Conservation (phyloP, 192 early-diverging fungal genomes). For the Umbelopsis isabellina region DNA sequence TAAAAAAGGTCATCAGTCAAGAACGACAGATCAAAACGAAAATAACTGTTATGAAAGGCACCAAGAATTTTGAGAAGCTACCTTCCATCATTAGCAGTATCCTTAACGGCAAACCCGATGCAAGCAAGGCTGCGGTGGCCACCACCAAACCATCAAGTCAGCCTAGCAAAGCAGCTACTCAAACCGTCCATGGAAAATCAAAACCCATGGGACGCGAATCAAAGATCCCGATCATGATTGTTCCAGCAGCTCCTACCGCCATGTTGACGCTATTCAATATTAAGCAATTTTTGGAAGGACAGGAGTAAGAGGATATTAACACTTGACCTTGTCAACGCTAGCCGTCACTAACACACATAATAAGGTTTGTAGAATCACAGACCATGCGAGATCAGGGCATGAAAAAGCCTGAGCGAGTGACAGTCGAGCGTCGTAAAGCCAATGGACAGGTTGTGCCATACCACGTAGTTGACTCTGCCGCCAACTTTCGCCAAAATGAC, state of each 20-base stretch:
- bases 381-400: slow-evolving; percentile 63
- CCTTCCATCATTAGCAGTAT: slow-evolving; percentile 4
- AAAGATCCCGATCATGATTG: slow-evolving; percentile 85
- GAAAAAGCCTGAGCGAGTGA: slow-evolving; percentile 66
- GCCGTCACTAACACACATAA: too few relatives aligned
- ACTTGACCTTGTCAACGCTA: too few relatives aligned
- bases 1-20: slow-evolving; percentile 41
- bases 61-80: slow-evolving; percentile 39
- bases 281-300: slow-evolving; percentile 78
- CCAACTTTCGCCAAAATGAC: slow-evolving; percentile 72
- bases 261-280: slow-evolving; percentile 90
- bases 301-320: slow-evolving; percentile 54
- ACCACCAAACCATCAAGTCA: slow-evolving; percentile 18
- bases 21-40: slow-evolving; percentile 49
- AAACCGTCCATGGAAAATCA: slow-evolving; percentile 15
- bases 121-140: background rate
- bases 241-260: slow-evolving; percentile 85
- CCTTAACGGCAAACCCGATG: slow-evolving; percentile 8
- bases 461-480: slow-evolving; percentile 81
- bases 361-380: slow-evolving; percentile 66
- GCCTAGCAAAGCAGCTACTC: background rate
- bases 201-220: slow-evolving; percentile 24
- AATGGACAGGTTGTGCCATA: slow-evolving; percentile 63
- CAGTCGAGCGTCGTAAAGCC: slow-evolving; percentile 62
- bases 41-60: slow-evolving; percentile 46